Evolutionary conservation across 495 filamentous ascomycete genomes (phyloP).

Genomic region (Podospora tetraspora): DNA sequence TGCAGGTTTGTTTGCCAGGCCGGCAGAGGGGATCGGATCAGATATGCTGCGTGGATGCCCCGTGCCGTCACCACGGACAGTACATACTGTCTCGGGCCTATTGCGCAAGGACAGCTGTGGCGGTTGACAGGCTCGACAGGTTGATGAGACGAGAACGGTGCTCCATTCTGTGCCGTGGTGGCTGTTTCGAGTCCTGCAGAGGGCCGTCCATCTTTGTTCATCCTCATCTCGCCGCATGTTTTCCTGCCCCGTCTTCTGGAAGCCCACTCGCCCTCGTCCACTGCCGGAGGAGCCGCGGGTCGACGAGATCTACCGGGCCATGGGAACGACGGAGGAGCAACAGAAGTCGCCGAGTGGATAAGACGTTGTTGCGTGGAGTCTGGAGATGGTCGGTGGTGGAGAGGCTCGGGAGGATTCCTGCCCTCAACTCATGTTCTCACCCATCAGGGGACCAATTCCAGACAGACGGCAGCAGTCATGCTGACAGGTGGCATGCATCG

Average conservation of each 20-base stretch:
- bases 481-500: background rate
- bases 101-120: background rate
- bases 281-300: slow-evolving; percentile 2
- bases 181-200: slow-evolving; percentile 17
- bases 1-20: background rate
- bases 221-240: background rate
- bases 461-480: background rate
- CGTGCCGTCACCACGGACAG: no score
- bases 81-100: background rate
- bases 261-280: background rate
- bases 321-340: background rate
- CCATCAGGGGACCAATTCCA: background rate
- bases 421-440: background rate
- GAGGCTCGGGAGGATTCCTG: background rate
- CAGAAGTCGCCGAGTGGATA: background rate
- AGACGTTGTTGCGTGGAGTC: background rate
- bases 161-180: background rate
- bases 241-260: slow-evolving; percentile 1
- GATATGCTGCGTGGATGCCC: background rate
- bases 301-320: background rate
- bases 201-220: slow-evolving; percentile 9
- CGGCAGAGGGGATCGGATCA: no score
- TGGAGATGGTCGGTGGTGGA: slow-evolving; percentile 3
- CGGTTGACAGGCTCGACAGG: no score
- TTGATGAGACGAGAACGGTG: background rate